These are phyloP conservation scores for Trametes meyenii DNA, from an alignment of 768 basidiomycete genomes.

Conservation along the genomic window DNA sequence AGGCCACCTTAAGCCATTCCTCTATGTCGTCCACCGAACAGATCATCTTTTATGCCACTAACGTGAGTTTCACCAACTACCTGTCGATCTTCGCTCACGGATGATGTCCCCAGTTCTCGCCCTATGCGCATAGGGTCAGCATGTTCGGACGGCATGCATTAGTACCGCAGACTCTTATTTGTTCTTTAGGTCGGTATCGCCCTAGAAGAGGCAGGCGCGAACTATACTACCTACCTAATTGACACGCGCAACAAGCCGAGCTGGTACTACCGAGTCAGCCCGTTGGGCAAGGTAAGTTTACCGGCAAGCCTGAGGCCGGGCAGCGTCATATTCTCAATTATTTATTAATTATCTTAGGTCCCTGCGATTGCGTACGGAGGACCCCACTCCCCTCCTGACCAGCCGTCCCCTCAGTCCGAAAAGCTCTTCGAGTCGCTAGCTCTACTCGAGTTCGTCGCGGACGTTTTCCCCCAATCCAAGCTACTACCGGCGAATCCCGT, in stretches of 20 bases:
- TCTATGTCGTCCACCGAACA: not conserved
- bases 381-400: constrained; percentile 53
- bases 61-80: not conserved
- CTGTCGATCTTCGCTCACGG: not conserved
- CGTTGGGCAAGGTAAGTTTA: constrained; percentile 58
- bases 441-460: constrained; percentile 66
- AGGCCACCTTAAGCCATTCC: too few species aligned
- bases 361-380: constrained; percentile 65
- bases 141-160: not conserved
- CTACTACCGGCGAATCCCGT: constrained; percentile 60
- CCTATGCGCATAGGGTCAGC: not conserved
- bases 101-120: not conserved
- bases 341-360: constrained; percentile 40
- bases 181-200: constrained; percentile 55
- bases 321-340: not conserved
- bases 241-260: constrained; percentile 65
- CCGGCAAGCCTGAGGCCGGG: too few species aligned
- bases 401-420: constrained; percentile 58
- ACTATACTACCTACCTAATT: constrained; percentile 54
- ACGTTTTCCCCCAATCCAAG: constrained; percentile 49
- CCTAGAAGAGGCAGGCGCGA: constrained; percentile 54
- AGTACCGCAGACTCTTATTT: not conserved
- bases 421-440: constrained; percentile 67
- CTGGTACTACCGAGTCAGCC: constrained; percentile 69
- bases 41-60: not conserved